phyloP scores from a whole-genome alignment of 345 rosid species.

The Eucalyptus pauciflora region DNA sequence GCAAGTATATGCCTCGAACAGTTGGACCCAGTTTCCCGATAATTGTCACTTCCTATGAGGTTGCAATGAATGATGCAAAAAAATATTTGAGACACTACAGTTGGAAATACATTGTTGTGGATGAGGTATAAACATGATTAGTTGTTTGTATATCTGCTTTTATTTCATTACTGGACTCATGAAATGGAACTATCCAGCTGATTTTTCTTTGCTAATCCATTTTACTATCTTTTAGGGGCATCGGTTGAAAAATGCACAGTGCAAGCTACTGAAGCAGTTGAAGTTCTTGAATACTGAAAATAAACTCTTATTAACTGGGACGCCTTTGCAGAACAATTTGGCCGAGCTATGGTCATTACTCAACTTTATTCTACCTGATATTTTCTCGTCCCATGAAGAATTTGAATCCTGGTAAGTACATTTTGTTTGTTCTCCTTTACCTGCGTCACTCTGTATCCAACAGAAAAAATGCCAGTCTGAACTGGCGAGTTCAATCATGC shows the following conservation, averaged over 20 bases:
- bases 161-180: background rate
- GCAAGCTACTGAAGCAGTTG: constrained; percentile 71
- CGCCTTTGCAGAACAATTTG: constrained; percentile 91
- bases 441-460: background rate
- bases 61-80: constrained; percentile 74
- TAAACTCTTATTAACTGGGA: constrained; percentile 89
- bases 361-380: constrained; percentile 90
- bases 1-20: constrained; percentile 58
- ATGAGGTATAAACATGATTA: constrained; percentile 50
- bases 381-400: constrained; percentile 85
- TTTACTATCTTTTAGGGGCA: constrained; percentile 55
- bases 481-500: background rate
- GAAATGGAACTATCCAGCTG: background rate
- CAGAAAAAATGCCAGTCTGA: background rate
- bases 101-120: constrained; percentile 94
- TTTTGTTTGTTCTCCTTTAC: background rate
- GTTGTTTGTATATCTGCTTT: background rate
- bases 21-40: constrained; percentile 81
- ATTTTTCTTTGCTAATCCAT: background rate
- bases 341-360: constrained; percentile 98
- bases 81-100: constrained; percentile 45
- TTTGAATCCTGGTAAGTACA: constrained; percentile 80
- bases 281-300: constrained; percentile 41
- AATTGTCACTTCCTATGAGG: constrained; percentile 81
- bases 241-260: constrained; percentile 77